Evolutionary conservation across 2,329 filamentous ascomycete species (phyloP).

Genomic region (Pestalotiopsis sp.): DNA sequence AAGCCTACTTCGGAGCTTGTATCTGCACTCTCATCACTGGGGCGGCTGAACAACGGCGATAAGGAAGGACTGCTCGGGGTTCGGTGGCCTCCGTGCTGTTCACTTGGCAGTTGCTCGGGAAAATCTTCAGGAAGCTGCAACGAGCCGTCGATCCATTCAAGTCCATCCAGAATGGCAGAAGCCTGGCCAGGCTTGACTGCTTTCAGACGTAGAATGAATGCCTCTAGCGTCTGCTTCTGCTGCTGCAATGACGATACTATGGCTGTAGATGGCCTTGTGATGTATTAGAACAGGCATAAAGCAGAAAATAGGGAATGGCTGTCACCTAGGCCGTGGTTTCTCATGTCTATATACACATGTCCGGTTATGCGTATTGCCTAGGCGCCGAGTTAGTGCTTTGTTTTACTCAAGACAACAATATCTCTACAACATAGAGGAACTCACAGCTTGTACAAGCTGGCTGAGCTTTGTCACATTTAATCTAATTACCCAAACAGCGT

Average conservation of each 20-base stretch:
- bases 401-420: neutral
- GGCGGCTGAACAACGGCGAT: neutral
- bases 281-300: neutral
- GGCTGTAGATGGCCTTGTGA: neutral
- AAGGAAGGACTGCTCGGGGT: neutral
- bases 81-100: no score
- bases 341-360: conserved; percentile 3
- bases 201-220: neutral
- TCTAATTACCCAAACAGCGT: neutral
- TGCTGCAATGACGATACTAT: conserved; percentile 1
- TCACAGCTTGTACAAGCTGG: conserved; percentile 1
- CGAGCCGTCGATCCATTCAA: neutral
- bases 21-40: neutral
- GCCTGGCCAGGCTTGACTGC: neutral
- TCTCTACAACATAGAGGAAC: neutral
- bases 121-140: neutral
- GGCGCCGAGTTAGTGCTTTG: neutral
- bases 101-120: neutral
- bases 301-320: no score
- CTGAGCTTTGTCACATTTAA: conserved; percentile 6
- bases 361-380: neutral
- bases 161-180: neutral
- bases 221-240: neutral
- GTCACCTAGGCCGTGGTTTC: conserved; percentile 2
- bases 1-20: conserved; percentile 10